phyloP scores from a whole-genome alignment of 2,329 filamentous ascomycete species.

The Phialophora macrospora region DNA sequence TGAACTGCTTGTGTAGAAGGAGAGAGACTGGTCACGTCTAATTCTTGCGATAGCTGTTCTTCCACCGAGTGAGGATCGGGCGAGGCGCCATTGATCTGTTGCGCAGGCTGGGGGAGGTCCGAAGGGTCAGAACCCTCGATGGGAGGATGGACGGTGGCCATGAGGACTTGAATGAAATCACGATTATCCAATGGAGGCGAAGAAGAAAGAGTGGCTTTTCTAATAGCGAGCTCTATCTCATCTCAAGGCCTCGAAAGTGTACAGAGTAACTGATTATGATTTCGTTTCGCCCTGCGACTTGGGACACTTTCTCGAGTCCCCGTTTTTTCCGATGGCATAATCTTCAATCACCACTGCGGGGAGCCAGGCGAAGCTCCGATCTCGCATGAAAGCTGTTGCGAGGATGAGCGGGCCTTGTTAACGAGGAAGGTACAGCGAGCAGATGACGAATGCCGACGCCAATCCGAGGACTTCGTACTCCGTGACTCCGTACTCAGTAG shows the following conservation, averaged over 20 bases:
- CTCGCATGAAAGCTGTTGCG: neutral
- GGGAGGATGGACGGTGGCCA: neutral
- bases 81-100: neutral
- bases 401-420: too few relatives aligned
- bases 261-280: neutral
- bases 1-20: constrained; percentile 77
- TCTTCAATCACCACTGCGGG: neutral
- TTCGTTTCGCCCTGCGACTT: neutral
- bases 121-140: neutral
- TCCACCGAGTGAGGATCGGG: constrained; percentile 15
- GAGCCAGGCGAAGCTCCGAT: neutral
- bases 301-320: neutral
- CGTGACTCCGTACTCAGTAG: too few relatives aligned
- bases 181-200: neutral
- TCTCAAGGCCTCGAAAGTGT: neutral
- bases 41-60: constrained; percentile 14
- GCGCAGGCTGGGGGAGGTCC: neutral
- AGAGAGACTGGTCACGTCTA: constrained; percentile 28
- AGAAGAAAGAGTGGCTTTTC: neutral
- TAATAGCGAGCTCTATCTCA: neutral
- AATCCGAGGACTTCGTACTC: too few relatives aligned
- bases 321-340: neutral
- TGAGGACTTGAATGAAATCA: neutral
- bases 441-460: too few relatives aligned
- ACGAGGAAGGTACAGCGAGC: too few relatives aligned